Conservation (phyloP, 1,284 basidiomycete species). For the Leccinum glutinopallens region DNA sequence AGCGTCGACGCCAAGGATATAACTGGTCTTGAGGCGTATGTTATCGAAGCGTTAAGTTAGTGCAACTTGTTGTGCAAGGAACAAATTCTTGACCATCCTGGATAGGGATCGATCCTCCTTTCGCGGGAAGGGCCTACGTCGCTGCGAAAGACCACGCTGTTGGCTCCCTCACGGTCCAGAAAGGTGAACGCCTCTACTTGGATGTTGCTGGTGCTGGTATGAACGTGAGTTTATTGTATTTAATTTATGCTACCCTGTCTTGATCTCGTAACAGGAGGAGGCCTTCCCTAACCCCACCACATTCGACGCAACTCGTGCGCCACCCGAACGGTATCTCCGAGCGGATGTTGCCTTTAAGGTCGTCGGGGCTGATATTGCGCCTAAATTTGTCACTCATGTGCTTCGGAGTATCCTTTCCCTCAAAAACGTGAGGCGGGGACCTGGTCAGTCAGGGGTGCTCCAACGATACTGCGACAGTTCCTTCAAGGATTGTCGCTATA, state of each 20-base stretch:
- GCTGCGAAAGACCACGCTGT: conserved; percentile 47
- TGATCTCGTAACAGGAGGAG: conserved; percentile 38
- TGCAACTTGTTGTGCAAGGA: conserved; percentile 19
- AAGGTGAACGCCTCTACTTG: conserved; percentile 58
- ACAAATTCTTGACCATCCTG: conserved; percentile 8
- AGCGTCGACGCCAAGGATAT: conserved; percentile 41
- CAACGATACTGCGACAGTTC: conserved; percentile 43
- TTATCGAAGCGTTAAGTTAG: conserved; percentile 69
- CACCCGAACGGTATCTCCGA: conserved; percentile 51
- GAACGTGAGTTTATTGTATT: conserved; percentile 43
- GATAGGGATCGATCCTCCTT: conserved; percentile 52
- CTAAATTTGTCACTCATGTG: conserved; percentile 53
- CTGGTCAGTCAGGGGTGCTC: conserved; percentile 54
- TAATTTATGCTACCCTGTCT: background rate
- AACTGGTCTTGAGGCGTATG: conserved; percentile 49
- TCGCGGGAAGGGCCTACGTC: conserved; percentile 41
- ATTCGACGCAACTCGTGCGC: conserved; percentile 48
- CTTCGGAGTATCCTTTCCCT: conserved; percentile 53
- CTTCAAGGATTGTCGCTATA: conserved; percentile 39
- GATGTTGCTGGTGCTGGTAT: conserved; percentile 57
- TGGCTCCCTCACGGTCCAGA: conserved; percentile 44
- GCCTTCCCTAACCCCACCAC: conserved; percentile 51
- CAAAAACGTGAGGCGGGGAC: conserved; percentile 52
- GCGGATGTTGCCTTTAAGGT: conserved; percentile 57
- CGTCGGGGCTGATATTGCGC: conserved; percentile 57